These are phyloP conservation scores for Hordeum pubiflorum DNA, from an alignment of 202 grass and related monocot species.

Conservation along the genomic window DNA sequence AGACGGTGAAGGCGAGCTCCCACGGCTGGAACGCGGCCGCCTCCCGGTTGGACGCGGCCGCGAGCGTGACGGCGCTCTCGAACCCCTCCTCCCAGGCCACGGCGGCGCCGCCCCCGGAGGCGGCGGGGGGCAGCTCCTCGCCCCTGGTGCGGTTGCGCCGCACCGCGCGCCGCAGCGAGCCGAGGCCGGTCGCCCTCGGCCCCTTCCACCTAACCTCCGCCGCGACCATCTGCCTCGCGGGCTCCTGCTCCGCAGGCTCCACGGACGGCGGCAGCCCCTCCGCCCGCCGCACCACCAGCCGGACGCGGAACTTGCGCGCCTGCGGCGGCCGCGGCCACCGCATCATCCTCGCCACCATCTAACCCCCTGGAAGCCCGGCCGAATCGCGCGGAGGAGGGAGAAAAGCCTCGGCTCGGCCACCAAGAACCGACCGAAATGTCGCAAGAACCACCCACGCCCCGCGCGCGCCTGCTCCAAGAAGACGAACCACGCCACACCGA, in stretches of 20 bases:
- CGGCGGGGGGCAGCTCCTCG: conserved; percentile 24
- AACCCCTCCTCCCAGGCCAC: conserved; percentile 90
- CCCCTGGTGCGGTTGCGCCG: conserved; percentile 80
- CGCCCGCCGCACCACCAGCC: conserved; percentile 55
- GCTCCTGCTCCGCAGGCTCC: background rate
- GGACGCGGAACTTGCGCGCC: conserved; percentile 65
- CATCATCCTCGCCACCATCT: conserved; percentile 80
- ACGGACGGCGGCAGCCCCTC: conserved; percentile 31
- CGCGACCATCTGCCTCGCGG: conserved; percentile 3
- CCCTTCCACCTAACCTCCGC: conserved; percentile 86
- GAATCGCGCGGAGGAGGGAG: background rate
- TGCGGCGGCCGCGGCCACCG: conserved; percentile 74
- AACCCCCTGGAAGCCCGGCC: background rate
- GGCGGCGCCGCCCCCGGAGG: background rate
- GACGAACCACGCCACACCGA: background rate
- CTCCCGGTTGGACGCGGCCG: conserved; percentile 53
- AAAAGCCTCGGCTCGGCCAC: background rate
- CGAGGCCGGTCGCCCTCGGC: conserved; percentile 55
- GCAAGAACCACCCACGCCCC: background rate
- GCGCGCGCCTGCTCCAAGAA: background rate
- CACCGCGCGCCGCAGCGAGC: conserved; percentile 71
- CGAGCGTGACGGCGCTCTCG: conserved; percentile 54
- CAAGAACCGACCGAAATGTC: background rate
- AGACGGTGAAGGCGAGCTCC: conserved; percentile 76
- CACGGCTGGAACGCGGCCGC: conserved; percentile 57